A percentile compares a stretch with the other conserved stretches of the same genome.
These are phyloP conservation scores for Avena atlantica DNA, from an alignment of 176 grass and related monocot genomes.

Conservation along the genomic window DNA sequence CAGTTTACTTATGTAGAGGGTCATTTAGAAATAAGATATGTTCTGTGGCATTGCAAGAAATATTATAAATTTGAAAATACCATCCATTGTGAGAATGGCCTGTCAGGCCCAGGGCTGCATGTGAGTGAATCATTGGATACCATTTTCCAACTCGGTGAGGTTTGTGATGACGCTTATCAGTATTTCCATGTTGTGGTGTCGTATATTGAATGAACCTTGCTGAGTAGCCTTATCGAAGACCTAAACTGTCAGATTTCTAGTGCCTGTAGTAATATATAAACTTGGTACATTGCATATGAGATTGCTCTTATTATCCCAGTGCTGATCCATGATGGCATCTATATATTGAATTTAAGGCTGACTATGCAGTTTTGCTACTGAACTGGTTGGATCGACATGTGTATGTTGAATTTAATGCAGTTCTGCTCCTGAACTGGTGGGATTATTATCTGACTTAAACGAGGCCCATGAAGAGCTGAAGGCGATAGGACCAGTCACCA, in stretches of 20 bases:
- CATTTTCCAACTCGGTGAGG: neutral
- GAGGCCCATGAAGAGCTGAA: slow-evolving; percentile 72
- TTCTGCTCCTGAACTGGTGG: slow-evolving; percentile 91
- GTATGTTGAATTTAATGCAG: slow-evolving; percentile 27
- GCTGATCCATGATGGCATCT: neutral
- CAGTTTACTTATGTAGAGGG: neutral
- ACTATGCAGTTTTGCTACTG: neutral
- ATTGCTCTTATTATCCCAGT: slow-evolving; percentile 25
- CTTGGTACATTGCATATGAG: neutral
- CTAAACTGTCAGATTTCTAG: slow-evolving; percentile 18
- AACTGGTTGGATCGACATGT: neutral
- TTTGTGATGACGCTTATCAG: neutral
- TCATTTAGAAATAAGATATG: neutral
- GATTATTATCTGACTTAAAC: slow-evolving; percentile 81
- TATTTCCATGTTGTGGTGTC: slow-evolving; percentile 2
- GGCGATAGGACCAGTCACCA: slow-evolving; percentile 49
- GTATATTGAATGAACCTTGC: neutral
- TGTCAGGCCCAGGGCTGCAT: neutral
- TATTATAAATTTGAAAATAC: neutral
- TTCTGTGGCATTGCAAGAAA: neutral
- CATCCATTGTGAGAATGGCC: neutral
- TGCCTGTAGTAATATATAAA: slow-evolving; percentile 32
- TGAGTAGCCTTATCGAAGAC: neutral
- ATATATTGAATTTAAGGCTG: slow-evolving; percentile 53
- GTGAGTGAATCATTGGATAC: slow-evolving; percentile 4